These are phyloP conservation scores for Cytidiella melzeri DNA, from an alignment of 768 basidiomycete genomes.

Conservation along the genomic window DNA sequence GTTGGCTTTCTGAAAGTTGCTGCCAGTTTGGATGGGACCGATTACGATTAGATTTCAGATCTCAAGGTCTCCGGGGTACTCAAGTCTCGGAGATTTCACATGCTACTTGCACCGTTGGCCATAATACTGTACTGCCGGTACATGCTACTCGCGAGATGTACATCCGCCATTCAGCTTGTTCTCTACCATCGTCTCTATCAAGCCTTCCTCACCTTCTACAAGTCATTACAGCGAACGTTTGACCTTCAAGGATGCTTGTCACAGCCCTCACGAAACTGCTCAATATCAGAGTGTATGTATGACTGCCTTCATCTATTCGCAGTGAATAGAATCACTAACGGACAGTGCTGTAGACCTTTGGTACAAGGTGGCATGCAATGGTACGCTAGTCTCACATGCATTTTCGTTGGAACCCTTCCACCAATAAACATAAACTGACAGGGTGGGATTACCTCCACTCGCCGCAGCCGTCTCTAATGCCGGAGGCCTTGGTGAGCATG, in stretches of 20 bases:
- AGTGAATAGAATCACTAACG: too few species aligned
- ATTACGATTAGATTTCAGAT: too few species aligned
- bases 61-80: too few species aligned
- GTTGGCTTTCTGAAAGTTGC: too few species aligned
- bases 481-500: constrained; percentile 61
- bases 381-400: too few species aligned
- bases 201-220: not conserved
- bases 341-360: constrained; percentile 51
- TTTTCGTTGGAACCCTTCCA: too few species aligned
- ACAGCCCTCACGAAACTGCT: constrained; percentile 63
- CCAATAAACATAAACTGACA: too few species aligned
- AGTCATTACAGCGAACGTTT: constrained; percentile 14
- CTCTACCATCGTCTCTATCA: not conserved
- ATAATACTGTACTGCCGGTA: too few species aligned
- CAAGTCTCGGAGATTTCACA: too few species aligned
- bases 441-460: constrained; percentile 76
- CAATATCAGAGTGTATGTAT: constrained; percentile 57
- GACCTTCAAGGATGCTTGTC: constrained; percentile 32
- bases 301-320: not conserved
- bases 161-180: not conserved
- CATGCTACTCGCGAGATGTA: too few species aligned
- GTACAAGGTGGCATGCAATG: constrained; percentile 93
- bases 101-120: too few species aligned
- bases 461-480: constrained; percentile 78
- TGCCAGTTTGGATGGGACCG: too few species aligned